Base-by-base conservation (phyloP, 805 yeast species). In the Candida pseudoglaebosa region DNA sequence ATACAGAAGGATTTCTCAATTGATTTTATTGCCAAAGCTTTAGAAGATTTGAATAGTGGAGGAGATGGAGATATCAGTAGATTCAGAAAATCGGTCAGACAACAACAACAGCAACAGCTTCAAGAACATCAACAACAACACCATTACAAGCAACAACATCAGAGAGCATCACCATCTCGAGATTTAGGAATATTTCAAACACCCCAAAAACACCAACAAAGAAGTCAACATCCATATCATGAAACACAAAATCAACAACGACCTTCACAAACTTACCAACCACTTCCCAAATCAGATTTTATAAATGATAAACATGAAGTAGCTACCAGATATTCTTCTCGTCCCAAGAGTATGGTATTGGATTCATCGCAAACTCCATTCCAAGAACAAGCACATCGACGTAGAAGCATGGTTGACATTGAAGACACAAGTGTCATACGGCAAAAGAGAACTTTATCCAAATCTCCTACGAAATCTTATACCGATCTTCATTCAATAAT, bases 1-100 rank as follows among this genome's bases (percentile, higher is more conserved):
- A 55, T 67, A 6, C 53, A 58, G 38, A 67, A 68, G 40, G 74
- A 69, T 42, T 69, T 69, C 42, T 65, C 71, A 2, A 62, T 69
- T 21, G 74, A 69, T 40, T 69, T 63, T 41, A 69, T 69, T 18
- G 73, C 74, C 10, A 67, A 68, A 40, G 73, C 73, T 1, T 50
- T 69, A 24, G 73, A 69, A 44, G 74, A 69, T 47, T 59, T 69
- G 45, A 67, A 67, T 40, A 49, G 59, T 1, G 74, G 74, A 9
- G 74, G 74, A 4, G 56, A 69, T 40, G 73, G 74, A 8, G 73
- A 69, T 40, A 53, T 69, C 28, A 62, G 54, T 32, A 63, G 59
- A 45, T 69, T 61, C 44, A 52, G 74, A 39, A 52, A 59, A 37
- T 66, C 72, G 2, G 65, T 67, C 12, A 46, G 74, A 17, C 36